Evolutionary conservation across 2,329 filamentous ascomycete species (phyloP).

Genomic region (Westerdykella sp.): DNA sequence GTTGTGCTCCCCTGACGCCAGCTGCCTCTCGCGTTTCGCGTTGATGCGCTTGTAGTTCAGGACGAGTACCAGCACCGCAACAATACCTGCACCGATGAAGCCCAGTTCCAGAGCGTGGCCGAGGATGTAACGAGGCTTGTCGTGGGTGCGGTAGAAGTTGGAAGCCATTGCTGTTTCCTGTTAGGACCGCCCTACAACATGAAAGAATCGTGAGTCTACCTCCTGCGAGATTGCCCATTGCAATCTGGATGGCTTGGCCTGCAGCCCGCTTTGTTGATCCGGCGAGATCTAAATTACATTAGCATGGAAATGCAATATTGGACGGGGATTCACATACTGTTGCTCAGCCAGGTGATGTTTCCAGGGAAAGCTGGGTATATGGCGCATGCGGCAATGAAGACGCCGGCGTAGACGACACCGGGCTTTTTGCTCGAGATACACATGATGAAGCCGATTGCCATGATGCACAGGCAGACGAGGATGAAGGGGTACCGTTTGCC

Average conservation of each 20-base stretch:
- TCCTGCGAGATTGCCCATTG: conserved; percentile 42
- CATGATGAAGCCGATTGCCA: conserved; percentile 35
- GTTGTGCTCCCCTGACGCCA: conserved; percentile 33
- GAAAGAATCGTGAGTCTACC: conserved; percentile 9
- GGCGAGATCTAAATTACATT: conserved; percentile 41
- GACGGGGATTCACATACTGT: conserved; percentile 31
- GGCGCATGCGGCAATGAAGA: conserved; percentile 34
- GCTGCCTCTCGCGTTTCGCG: conserved; percentile 43
- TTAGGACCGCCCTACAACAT: conserved; percentile 4
- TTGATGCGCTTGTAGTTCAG: conserved; percentile 55
- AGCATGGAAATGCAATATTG: conserved; percentile 3
- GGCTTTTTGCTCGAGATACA: conserved; percentile 27
- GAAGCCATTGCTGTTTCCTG: conserved; percentile 54
- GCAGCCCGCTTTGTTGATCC: conserved; percentile 49
- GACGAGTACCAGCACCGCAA: conserved; percentile 41
- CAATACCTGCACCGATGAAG: conserved; percentile 44
- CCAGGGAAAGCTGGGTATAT: conserved; percentile 36
- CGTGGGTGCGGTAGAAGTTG: conserved; percentile 59
- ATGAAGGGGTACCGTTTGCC: conserved; percentile 34
- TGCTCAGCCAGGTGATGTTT: conserved; percentile 48
- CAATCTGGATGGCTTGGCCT: conserved; percentile 45
- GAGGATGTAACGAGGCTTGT: conserved; percentile 46
- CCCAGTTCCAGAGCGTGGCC: conserved; percentile 49
- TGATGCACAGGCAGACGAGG: conserved; percentile 26
- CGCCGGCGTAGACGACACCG: conserved; percentile 33